Base-by-base conservation (phyloP, 305 asterid species). In the Fraxinus sp. region DNA sequence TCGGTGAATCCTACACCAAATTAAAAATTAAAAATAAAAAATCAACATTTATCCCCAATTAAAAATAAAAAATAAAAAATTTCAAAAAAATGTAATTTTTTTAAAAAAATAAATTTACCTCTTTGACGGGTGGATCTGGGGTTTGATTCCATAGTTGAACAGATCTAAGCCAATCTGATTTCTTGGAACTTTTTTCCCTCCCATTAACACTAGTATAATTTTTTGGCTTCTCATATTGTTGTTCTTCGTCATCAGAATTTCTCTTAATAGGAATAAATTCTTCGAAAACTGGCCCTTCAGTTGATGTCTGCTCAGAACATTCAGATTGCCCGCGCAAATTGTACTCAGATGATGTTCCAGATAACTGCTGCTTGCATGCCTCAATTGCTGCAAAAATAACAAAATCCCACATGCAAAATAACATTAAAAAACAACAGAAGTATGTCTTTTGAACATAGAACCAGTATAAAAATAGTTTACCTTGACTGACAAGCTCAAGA, bases 141-240 rank as follows among this genome's bases (percentile, higher is more conserved):
- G 94, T 80, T 85, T 90, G 98, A 84, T 89, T 96, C 97, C 97
- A 94, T 0, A 96, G 95, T 90, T 96, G 98, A 74, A 86, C 98
- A 90, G 99, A 94, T 90, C 93, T 90, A 82, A 94, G 99, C 99
- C 98, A 96, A 72, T 96, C 98, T 14, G 98, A 91, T 82, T 93
- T 92, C 85, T 87, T 88, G 46, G 89, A 80, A 77, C 71, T 74
- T 57, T 77, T 83, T 41, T 85, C 90, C 79, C 18, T 83, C 44
- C 8, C 55, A 79, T 72, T 74, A 52, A n/a, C 49, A 64, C 10
- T 35, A 0, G 46, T 70, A 5, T 82, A 62, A 39, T 74, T 81
- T 41, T 87, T 85, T 8, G 83, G 14, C 37, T 89, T 90, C 4
- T 84, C 86, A 11, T 90, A 89, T n/a, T 87, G 88, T 18, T 87